A percentile compares a stretch with the other conserved stretches of the same genome.
Conservation (phyloP, 2,329 filamentous ascomycete genomes). For the Mycosphaerelloides madeirae region DNA sequence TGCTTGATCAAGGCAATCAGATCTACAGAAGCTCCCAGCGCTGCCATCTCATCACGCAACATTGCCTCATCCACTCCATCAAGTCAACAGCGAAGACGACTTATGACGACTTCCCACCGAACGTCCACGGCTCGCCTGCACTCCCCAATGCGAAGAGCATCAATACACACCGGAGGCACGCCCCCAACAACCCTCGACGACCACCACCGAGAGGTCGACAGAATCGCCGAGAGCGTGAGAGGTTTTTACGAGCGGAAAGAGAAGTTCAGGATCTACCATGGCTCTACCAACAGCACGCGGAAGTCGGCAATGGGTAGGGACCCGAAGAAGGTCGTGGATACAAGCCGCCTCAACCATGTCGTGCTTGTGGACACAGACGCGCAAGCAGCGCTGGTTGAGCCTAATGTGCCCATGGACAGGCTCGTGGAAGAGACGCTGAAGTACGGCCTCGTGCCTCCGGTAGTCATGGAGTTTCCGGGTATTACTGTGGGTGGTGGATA, state of each 20-base stretch:
- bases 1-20: no score
- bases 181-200: constrained; percentile 18
- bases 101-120: not conserved
- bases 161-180: constrained; percentile 11
- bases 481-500: constrained; percentile 67
- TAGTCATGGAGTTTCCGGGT: constrained; percentile 69
- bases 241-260: constrained; percentile 49
- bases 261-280: constrained; percentile 72
- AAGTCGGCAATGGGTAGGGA: constrained; percentile 36
- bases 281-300: constrained; percentile 71
- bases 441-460: constrained; percentile 56
- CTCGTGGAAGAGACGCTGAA: constrained; percentile 56
- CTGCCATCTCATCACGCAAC: not conserved
- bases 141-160: not conserved
- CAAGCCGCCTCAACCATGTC: constrained; percentile 59
- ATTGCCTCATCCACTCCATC: not conserved
- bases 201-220: constrained; percentile 35
- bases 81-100: not conserved
- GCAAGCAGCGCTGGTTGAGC: constrained; percentile 61
- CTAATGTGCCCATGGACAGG: constrained; percentile 64
- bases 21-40: no score
- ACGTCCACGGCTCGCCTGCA: no score
- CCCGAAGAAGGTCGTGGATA: constrained; percentile 55
- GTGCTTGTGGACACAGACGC: constrained; percentile 53
- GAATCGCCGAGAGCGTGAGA: constrained; percentile 44